Evolutionary conservation across 2,329 filamentous ascomycete species (phyloP).

Genomic region (Gyromitra esculenta): DNA sequence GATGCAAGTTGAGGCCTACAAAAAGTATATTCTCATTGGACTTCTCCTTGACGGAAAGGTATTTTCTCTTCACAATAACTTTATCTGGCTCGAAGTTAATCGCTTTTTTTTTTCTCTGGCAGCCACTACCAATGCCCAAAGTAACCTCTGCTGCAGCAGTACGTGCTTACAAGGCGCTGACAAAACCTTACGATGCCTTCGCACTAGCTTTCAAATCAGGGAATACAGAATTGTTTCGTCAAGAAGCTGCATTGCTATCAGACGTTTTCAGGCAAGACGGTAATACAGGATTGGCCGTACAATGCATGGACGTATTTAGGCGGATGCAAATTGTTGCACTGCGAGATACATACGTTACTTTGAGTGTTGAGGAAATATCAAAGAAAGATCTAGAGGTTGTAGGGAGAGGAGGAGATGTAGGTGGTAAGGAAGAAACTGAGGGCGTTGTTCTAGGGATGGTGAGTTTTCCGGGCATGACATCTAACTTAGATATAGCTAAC

Average conservation of each 20-base stretch:
- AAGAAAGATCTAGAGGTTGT: slow-evolving; percentile 57
- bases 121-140: slow-evolving; percentile 67
- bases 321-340: slow-evolving; percentile 79
- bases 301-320: slow-evolving; percentile 76
- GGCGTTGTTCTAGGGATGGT: slow-evolving; percentile 58
- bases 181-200: slow-evolving; percentile 76
- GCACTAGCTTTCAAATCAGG: slow-evolving; percentile 73
- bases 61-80: slow-evolving; percentile 55
- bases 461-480: slow-evolving; percentile 11
- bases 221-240: slow-evolving; percentile 69
- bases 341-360: slow-evolving; percentile 74
- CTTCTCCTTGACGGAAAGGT: slow-evolving; percentile 75
- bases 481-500: neutral
- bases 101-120: neutral
- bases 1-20: slow-evolving; percentile 77
- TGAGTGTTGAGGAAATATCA: slow-evolving; percentile 66
- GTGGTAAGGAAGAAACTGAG: slow-evolving; percentile 56
- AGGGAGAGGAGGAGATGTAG: slow-evolving; percentile 53
- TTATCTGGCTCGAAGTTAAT: slow-evolving; percentile 43
- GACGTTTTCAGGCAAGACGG: slow-evolving; percentile 75
- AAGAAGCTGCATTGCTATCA: slow-evolving; percentile 70
- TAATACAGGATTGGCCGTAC: slow-evolving; percentile 75
- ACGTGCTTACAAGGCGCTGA: slow-evolving; percentile 69
- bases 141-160: slow-evolving; percentile 67
- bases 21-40: slow-evolving; percentile 84